These are phyloP conservation scores for Microdochium bolleyi DNA, from an alignment of 2,329 filamentous ascomycete genomes.

Conservation along the genomic window DNA sequence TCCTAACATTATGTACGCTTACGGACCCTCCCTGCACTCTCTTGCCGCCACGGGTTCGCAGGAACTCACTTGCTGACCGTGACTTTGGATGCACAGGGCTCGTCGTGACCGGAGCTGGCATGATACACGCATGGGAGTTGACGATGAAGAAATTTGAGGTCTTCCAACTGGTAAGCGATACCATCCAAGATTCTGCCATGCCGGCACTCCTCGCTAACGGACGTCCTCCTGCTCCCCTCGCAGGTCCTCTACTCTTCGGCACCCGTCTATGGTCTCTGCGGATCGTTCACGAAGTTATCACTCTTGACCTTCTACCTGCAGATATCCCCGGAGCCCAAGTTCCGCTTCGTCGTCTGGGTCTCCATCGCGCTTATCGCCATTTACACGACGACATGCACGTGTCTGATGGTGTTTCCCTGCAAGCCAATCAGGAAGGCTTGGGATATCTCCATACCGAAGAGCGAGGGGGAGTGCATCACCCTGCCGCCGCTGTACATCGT, in stretches of 20 bases:
- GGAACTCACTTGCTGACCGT: not conserved
- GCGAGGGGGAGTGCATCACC: conserved; percentile 8
- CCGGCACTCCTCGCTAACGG: too few relatives aligned
- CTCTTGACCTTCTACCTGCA: conserved; percentile 16
- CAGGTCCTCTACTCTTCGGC: conserved; percentile 4
- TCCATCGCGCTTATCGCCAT: conserved; percentile 10
- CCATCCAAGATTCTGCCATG: too few relatives aligned
- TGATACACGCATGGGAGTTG: conserved; percentile 10
- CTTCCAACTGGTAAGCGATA: conserved; percentile 6
- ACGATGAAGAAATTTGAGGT: conserved; percentile 3
- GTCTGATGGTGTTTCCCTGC: conserved; percentile 17
- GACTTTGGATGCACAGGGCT: not conserved
- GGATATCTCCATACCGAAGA: conserved; percentile 4
- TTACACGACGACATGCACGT: conserved; percentile 13
- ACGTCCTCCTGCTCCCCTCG: not conserved
- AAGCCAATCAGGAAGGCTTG: conserved; percentile 11
- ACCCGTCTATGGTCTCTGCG: conserved; percentile 12
- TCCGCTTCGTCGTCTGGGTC: conserved; percentile 10
- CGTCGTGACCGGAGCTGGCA: not conserved
- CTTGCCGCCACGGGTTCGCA: not conserved
- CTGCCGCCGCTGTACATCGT: conserved; percentile 5
- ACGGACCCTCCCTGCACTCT: not conserved
- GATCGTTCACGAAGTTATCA: conserved; percentile 16
- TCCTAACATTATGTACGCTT: not conserved
- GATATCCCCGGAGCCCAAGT: conserved; percentile 13